Evolutionary conservation across 768 basidiomycete species (phyloP).

Genomic region (Serendipita vermifera): DNA sequence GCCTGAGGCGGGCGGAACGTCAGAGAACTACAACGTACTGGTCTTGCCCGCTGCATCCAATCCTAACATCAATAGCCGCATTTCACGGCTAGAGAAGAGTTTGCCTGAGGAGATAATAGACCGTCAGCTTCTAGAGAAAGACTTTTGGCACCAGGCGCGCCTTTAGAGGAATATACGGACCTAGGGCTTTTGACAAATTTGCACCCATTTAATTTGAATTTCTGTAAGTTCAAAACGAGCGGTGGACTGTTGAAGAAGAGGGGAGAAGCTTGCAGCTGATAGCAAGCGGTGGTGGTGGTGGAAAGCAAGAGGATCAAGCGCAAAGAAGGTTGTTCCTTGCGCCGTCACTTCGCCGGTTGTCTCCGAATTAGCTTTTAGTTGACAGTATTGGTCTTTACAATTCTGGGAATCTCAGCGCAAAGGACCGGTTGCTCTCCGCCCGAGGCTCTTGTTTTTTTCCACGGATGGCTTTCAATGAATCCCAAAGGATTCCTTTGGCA

Average conservation of each 20-base stretch:
- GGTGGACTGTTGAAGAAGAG: not conserved
- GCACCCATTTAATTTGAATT: constrained; percentile 48
- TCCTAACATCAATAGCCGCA: constrained; percentile 93
- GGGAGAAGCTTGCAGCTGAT: no score
- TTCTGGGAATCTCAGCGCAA: no score
- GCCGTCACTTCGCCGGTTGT: no score
- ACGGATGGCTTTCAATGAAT: no score
- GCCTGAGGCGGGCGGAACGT: not conserved
- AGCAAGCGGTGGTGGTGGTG: not conserved
- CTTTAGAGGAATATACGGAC: constrained; percentile 35
- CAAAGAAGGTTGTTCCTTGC: no score
- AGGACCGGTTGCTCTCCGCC: no score
- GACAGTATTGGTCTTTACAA: no score
- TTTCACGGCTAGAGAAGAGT: constrained; percentile 98
- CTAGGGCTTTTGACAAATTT: constrained; percentile 73
- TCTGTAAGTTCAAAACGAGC: constrained; percentile 3
- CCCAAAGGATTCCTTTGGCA: no score
- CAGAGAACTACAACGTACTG: constrained; percentile 43
- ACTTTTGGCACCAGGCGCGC: no score
- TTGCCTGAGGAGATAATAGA: constrained; percentile 46
- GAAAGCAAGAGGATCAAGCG: not conserved
- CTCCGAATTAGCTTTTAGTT: no score
- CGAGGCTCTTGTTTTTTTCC: no score
- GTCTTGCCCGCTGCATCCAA: constrained; percentile 98
- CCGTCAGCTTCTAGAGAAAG: no score